A percentile compares a stretch with the other conserved stretches of the same genome.
phyloP scores from a whole-genome alignment of 176 grass and related monocot species.

The Aegilops sharonensis region DNA sequence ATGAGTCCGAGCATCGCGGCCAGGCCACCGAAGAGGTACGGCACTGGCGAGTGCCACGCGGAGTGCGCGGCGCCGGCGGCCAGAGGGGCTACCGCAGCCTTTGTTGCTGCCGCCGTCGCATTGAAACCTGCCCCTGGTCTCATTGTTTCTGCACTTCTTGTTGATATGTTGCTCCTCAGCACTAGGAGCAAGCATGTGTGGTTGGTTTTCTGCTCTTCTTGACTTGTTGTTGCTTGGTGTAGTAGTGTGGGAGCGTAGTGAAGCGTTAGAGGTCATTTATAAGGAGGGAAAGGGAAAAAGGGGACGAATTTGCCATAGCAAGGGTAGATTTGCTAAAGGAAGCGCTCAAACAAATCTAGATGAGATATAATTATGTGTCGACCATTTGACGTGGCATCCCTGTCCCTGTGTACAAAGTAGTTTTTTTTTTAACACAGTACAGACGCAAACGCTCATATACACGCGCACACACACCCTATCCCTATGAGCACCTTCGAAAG shows the following conservation, averaged over 20 bases:
- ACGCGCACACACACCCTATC: too few species aligned
- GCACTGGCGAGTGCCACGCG: conserved; percentile 92
- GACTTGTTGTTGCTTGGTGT: conserved; percentile 9
- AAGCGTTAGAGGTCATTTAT: conserved; percentile 54
- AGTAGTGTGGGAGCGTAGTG: conserved; percentile 29
- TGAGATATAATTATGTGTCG: too few species aligned
- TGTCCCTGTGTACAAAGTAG: too few species aligned
- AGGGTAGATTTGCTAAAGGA: conserved; percentile 7
- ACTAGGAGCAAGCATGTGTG: neutral
- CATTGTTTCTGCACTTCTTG: conserved; percentile 44
- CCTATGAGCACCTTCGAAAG: too few species aligned
- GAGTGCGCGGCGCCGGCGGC: conserved; percentile 46
- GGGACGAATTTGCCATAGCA: conserved; percentile 35
- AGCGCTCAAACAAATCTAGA: too few species aligned
- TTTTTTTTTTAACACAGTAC: too few species aligned
- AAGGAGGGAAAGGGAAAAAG: conserved; percentile 20
- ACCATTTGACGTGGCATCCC: too few species aligned
- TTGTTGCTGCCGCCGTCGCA: conserved; percentile 45
- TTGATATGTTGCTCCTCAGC: neutral
- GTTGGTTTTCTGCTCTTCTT: conserved; percentile 6
- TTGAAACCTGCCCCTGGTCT: conserved; percentile 74
- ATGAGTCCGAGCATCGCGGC: conserved; percentile 93
- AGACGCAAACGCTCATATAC: too few species aligned
- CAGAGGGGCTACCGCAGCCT: conserved; percentile 12
- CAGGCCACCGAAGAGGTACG: conserved; percentile 91